Base-by-base conservation (phyloP, 495 filamentous ascomycete genomes). In the Thozetella sp. region DNA sequence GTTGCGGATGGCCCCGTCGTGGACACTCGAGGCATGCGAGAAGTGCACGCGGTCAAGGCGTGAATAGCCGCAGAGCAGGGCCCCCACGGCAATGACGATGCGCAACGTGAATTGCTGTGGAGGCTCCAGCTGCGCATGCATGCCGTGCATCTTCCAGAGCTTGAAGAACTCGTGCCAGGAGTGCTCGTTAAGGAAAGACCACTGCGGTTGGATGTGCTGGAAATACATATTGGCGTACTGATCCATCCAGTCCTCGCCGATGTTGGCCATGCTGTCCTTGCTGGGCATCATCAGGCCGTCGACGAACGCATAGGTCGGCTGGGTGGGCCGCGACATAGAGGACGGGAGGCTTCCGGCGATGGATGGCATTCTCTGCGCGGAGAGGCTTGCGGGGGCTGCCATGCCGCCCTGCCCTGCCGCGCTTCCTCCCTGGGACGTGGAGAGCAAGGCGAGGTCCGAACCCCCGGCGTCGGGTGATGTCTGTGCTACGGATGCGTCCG, bases 161-260 rank as follows among this genome's bases (percentile, higher is more conserved):
- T 48, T 20, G 43, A 48, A 48, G 3, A n/a, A 48, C 20, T 48
- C 43, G 43, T 48, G 43, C 43, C 43, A 48, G 4, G 43, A 10
- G 9, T 20, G 43, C n/a, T 48, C 43, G 43, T 20, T 48, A n/a
- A 48, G 43, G 43, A 48, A 48, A 20, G 43, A 48, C 43, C 43
- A 48, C n/a, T 48, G 43, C n/a, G 43, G 43, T n/a, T 48, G 43
- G 6, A 48, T 48, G n/a, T 48, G 43, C n/a, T 48, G 43, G 43
- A 48, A 48, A n/a, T 48, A 48, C 43, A 48, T 48, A 19, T 48
- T 48, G 43, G 43, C 43, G n/a, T 48, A 48, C n/a, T 48, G 43
- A n/a, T 48, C 43, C 10, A 48, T 11, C 43, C 43, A 48, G n/a
- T 48, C 43, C 43, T 48, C 43, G 43, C 43, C 43, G 20, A 48